Conservation (phyloP, 2,329 filamentous ascomycete species). For the Eutypella sp. region DNA sequence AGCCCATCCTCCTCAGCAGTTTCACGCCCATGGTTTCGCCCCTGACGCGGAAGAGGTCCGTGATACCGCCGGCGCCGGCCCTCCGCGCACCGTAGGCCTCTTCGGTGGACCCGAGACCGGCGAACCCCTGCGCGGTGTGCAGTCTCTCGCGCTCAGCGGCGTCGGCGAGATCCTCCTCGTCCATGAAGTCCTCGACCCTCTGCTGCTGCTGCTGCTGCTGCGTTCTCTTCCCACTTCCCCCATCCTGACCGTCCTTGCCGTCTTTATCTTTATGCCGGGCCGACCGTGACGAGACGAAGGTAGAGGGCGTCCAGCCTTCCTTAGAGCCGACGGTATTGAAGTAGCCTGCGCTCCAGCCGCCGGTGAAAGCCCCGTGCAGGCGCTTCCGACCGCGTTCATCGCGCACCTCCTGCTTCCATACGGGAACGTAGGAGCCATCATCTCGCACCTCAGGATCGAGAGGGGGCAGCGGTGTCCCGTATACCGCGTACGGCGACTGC, state of each 20-base stretch:
- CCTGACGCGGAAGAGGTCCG: conserved; percentile 65
- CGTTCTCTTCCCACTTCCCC: not conserved
- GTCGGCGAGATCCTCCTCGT: conserved; percentile 90
- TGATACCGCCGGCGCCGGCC: conserved; percentile 47
- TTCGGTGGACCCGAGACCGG: conserved; percentile 66
- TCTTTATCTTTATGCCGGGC: conserved; percentile 66
- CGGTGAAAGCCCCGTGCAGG: conserved; percentile 92
- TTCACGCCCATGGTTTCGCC: conserved; percentile 86
- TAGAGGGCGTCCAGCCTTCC: conserved; percentile 91
- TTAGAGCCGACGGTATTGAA: conserved; percentile 98
- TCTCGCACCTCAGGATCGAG: conserved; percentile 72
- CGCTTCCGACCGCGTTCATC: conserved; percentile 88
- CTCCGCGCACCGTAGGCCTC: conserved; percentile 46
- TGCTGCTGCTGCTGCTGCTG: conserved; percentile 34
- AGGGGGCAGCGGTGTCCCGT: conserved; percentile 79
- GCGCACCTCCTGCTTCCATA: conserved; percentile 98
- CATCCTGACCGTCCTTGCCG: conserved; percentile 36
- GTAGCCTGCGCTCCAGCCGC: conserved; percentile 95
- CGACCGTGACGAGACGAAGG: conserved; percentile 83
- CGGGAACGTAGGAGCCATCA: conserved; percentile 84
- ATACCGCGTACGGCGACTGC: conserved; percentile 70
- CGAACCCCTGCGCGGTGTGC: conserved; percentile 68
- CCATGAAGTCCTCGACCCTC: conserved; percentile 90
- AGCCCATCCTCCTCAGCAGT: conserved; percentile 87
- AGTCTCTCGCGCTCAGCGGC: conserved; percentile 72